phyloP scores from a whole-genome alignment of 2,329 filamentous ascomycete species.

The Diaporthe humulicola region DNA sequence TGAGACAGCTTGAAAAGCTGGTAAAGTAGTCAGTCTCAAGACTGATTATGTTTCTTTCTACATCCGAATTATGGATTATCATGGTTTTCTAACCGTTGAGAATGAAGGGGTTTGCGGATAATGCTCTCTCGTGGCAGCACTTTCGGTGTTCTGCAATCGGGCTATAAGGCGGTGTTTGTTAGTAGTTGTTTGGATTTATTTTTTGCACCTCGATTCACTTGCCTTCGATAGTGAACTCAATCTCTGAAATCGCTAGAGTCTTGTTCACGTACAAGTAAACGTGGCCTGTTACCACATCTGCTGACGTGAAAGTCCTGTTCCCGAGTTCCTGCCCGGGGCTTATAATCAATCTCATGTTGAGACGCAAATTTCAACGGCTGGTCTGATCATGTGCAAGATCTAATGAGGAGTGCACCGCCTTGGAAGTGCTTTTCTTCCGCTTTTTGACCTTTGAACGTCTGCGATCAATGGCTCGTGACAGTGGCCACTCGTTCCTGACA shows the following conservation, averaged over 20 bases:
- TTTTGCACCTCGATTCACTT: not conserved
- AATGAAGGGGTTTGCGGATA: not conserved
- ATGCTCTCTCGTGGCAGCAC: not conserved
- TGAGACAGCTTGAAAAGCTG: slow-evolving; percentile 4
- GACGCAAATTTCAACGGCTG: not conserved
- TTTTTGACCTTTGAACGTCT: not conserved
- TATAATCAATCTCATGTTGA: not conserved
- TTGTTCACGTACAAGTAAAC: not conserved
- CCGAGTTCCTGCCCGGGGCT: not conserved
- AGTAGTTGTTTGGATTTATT: not conserved
- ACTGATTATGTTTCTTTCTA: accelerated
- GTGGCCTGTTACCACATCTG: slow-evolving; percentile 2
- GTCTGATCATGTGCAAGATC: not conserved
- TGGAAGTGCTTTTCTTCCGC: not conserved
- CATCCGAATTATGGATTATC: not conserved
- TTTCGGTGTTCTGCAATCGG: not conserved
- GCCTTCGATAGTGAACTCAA: slow-evolving; percentile 12
- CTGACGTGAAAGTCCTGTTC: not conserved
- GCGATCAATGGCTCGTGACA: not conserved
- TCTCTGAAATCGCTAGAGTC: not conserved
- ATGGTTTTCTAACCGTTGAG: not conserved
- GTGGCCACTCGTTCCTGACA: not conserved
- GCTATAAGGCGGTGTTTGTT: not conserved
- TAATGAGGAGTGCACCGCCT: not conserved
- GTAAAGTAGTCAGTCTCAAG: not conserved